Evolutionary conservation across 2,329 filamentous ascomycete species (phyloP).

Genomic region (Alternaria brassicae): DNA sequence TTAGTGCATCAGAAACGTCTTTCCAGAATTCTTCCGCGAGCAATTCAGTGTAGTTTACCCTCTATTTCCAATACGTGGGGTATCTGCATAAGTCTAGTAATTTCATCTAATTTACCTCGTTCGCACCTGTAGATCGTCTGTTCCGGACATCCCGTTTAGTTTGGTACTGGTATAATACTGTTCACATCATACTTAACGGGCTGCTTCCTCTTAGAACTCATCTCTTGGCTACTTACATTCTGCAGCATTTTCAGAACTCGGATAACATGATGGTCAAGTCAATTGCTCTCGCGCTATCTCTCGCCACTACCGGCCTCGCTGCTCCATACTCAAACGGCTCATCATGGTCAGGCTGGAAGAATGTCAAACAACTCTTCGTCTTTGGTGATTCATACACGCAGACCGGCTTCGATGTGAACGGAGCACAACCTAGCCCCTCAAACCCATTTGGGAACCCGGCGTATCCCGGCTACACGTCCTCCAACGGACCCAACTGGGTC

Average conservation of each 20-base stretch:
- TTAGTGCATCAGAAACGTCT: constrained; percentile 5
- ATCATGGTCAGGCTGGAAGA: constrained; percentile 43
- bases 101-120: constrained; percentile 37
- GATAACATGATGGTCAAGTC: constrained; percentile 32
- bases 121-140: constrained; percentile 22
- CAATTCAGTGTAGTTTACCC: constrained; percentile 12
- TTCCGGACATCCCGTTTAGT: constrained; percentile 23
- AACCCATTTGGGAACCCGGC: constrained; percentile 69
- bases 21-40: constrained; percentile 31
- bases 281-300: constrained; percentile 27
- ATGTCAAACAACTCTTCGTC: constrained; percentile 46
- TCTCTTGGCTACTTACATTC: constrained; percentile 1
- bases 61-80: constrained; percentile 26
- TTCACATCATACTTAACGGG: constrained; percentile 16
- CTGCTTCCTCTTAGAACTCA: background rate
- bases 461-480: constrained; percentile 54
- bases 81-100: constrained; percentile 26
- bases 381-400: constrained; percentile 66
- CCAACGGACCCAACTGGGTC: constrained; percentile 64
- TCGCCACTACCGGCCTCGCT: constrained; percentile 31
- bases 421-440: constrained; percentile 58
- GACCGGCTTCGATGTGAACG: constrained; percentile 64
- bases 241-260: background rate
- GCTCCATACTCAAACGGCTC: constrained; percentile 24
- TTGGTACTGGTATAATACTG: constrained; percentile 16